phyloP scores from a whole-genome alignment of 768 basidiomycete genomes.

The Mycena galericulata region DNA sequence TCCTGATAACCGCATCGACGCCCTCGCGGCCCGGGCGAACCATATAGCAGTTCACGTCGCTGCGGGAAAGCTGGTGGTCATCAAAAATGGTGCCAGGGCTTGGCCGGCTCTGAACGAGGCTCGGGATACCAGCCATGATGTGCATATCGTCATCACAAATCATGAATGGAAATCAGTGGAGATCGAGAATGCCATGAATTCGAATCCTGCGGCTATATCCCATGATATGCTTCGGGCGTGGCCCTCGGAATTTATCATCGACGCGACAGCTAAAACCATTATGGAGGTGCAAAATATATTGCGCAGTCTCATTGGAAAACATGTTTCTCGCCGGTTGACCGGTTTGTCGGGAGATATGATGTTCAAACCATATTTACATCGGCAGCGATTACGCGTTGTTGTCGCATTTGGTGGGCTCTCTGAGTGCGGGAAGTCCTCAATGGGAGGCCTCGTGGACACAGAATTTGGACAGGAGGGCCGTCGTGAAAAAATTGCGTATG shows the following conservation, averaged over 20 bases:
- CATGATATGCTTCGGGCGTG: neutral
- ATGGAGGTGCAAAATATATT: neutral
- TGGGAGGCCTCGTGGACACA: neutral
- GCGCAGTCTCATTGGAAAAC: neutral
- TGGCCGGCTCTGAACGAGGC: neutral
- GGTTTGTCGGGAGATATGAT: neutral
- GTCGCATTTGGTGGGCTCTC: conserved; percentile 1
- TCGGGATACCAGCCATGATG: neutral
- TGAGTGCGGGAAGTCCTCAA: conserved; percentile 7
- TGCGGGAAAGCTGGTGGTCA: neutral
- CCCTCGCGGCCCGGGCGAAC: neutral
- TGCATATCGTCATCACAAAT: neutral
- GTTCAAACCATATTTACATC: conserved; percentile 10
- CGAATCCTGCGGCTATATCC: neutral
- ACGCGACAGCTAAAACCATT: neutral
- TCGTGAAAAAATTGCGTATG: conserved; percentile 5
- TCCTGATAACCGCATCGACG: neutral
- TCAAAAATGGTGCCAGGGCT: neutral
- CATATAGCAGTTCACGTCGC: neutral
- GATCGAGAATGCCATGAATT: neutral
- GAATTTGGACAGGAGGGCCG: conserved; percentile 5
- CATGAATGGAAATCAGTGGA: neutral
- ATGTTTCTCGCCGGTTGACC: neutral
- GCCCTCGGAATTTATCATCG: neutral
- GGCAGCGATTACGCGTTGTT: neutral